Conservation (phyloP, 345 rosid genomes). For the Conringia planisiliqua region DNA sequence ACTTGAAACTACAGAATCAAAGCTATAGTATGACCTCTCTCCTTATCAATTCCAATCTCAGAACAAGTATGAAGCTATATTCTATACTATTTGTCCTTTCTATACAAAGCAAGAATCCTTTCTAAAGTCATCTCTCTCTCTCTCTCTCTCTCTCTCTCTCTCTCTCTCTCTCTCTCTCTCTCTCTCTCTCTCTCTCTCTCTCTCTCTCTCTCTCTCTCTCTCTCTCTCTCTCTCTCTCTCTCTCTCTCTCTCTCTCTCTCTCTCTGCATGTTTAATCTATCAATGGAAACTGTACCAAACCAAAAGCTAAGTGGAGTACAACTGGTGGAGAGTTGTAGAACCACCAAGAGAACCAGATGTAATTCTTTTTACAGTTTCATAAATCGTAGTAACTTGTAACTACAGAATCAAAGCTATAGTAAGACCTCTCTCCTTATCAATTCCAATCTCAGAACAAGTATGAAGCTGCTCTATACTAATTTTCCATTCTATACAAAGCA, state of each 20-base stretch:
- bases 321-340: not conserved
- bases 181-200: no score
- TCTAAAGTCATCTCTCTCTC: slow-evolving; percentile 7
- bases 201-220: no score
- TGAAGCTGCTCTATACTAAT: not conserved
- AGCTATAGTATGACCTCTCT: not conserved
- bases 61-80: not conserved
- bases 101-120: slow-evolving; percentile 1
- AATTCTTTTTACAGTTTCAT: not conserved
- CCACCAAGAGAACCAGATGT: not conserved
- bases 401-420: slow-evolving; percentile 11
- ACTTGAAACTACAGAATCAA: slow-evolving; percentile 2
- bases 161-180: no score
- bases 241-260: not conserved
- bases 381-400: not conserved
- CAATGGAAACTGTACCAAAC: not conserved
- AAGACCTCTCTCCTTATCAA: not conserved
- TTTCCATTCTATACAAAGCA: not conserved
- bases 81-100: not conserved
- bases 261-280: slow-evolving; percentile 3
- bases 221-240: no score
- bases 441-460: slow-evolving; percentile 8
- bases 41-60: not conserved
- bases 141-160: no score
- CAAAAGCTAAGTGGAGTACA: not conserved